Base-by-base conservation (phyloP, 257 asterid species). In the Solanum virginianum region DNA sequence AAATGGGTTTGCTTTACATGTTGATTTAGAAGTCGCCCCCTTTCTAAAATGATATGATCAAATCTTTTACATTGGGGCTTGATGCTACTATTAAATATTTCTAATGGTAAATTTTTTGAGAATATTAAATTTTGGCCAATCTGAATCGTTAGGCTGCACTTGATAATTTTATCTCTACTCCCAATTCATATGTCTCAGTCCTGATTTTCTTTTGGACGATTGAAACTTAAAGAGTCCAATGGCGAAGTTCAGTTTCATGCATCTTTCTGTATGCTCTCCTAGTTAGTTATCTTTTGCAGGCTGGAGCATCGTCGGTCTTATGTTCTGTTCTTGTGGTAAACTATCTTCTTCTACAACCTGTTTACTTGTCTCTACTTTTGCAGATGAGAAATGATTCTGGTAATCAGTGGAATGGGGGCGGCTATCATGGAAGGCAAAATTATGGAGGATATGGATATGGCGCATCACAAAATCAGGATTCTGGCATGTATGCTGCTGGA, bases 361-460 rank as follows among this genome's bases (percentile, higher is more conserved):
- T 16, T 14, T 69, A 45, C 47, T 86, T n/a, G 75, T 24, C 51
- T 60, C 13, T 62, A 65, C 18, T 87, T 83, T 86, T 57, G 91
- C 94, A 93, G 96, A 86, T 88, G 83, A 94, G 94, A 90, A 85
- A 72, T 88, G 98, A 95, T 80, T 84, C 85, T 32, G 90, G 90
- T 41, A 87, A 93, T 56, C 92, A 92, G 10, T 88, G 96, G 94
- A 91, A 92, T 5, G 97, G 94, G 39, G 89, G 87, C 8, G 88
- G 87, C 24, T 91, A 89, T 89, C 84, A 94, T 54, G 95, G 91
- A 80, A 91, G 94, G 89, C 98, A 94, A 82, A 93, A 88, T 8
- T 90, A 93, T 90, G 92, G 91, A 53, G 95, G 99, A 15, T 92
- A 94, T 72, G 97, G 96, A 89, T 91, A 94, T 41, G 75, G 70